A percentile compares a stretch with the other conserved stretches of the same genome.
Conservation (phyloP, 176 grass and related monocot species). For the Saccharum officinarum region DNA sequence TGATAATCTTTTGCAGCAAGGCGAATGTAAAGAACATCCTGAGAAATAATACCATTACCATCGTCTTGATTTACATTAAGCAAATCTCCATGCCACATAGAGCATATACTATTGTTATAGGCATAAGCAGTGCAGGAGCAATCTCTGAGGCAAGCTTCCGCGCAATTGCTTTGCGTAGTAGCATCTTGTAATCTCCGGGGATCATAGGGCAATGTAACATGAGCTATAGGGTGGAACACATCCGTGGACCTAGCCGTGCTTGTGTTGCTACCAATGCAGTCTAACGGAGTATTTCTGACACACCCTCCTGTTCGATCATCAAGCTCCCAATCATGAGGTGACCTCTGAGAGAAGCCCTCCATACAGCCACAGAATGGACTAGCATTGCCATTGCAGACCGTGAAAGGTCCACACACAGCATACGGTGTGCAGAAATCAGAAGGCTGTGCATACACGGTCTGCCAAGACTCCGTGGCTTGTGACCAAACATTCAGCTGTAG, state of each 20-base stretch:
- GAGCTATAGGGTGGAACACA: neutral
- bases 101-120: neutral
- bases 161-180: neutral
- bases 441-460: slow-evolving; percentile 9
- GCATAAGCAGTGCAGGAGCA: slow-evolving; percentile 5
- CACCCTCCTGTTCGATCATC: neutral
- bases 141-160: neutral
- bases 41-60: neutral
- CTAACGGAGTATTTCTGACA: neutral
- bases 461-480: neutral
- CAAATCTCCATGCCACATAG: slow-evolving; percentile 2
- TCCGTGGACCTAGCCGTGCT: neutral
- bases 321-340: neutral
- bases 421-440: slow-evolving; percentile 2
- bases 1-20: neutral
- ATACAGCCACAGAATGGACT: slow-evolving; percentile 10
- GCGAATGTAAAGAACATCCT: neutral
- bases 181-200: neutral
- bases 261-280: neutral
- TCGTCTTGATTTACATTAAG: neutral
- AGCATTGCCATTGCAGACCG: neutral
- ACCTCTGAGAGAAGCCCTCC: neutral
- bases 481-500: slow-evolving; percentile 11
- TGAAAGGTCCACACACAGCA: slow-evolving; percentile 4
- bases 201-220: neutral